Percentiles rank a stretch among this genome's conserved stretches.
Evolutionary conservation across 495 filamentous ascomycete species (phyloP).

Genomic region (Annulohypoxylon nitens): DNA sequence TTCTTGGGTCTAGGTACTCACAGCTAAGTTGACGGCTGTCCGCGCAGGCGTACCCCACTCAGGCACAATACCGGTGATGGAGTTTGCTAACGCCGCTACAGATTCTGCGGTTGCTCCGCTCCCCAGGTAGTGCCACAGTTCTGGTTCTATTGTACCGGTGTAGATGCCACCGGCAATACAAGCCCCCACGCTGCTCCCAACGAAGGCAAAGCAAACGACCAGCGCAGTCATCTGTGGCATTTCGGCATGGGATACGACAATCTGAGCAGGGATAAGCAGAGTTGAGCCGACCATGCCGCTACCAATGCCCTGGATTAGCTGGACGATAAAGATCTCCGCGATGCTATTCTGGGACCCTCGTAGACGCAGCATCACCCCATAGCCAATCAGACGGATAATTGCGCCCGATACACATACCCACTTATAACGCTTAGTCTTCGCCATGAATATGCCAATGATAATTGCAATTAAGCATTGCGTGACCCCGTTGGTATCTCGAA

Average conservation of each 20-base stretch:
- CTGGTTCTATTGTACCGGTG: slow-evolving; percentile 55
- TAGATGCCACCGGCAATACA: slow-evolving; percentile 65
- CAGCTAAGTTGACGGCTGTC: slow-evolving; percentile 58
- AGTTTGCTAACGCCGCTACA: slow-evolving; percentile 57
- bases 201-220: slow-evolving; percentile 57
- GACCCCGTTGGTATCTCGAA: slow-evolving; percentile 57
- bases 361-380: slow-evolving; percentile 64
- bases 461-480: slow-evolving; percentile 60
- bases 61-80: slow-evolving; percentile 58
- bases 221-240: slow-evolving; percentile 63
- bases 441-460: slow-evolving; percentile 57
- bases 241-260: slow-evolving; percentile 59
- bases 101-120: slow-evolving; percentile 33
- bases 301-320: slow-evolving; percentile 63
- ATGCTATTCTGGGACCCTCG: slow-evolving; percentile 60
- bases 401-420: slow-evolving; percentile 59
- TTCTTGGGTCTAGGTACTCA: slow-evolving; percentile 37
- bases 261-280: slow-evolving; percentile 60
- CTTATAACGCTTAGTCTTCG: slow-evolving; percentile 60
- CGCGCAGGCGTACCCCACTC: slow-evolving; percentile 59
- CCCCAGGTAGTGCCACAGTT: slow-evolving; percentile 53
- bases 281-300: slow-evolving; percentile 63
- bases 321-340: slow-evolving; percentile 61
- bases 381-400: slow-evolving; percentile 60
- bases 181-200: slow-evolving; percentile 63